Evolutionary conservation across 2,329 filamentous ascomycete genomes (phyloP).

Genomic region (Fusarium nematophilum): DNA sequence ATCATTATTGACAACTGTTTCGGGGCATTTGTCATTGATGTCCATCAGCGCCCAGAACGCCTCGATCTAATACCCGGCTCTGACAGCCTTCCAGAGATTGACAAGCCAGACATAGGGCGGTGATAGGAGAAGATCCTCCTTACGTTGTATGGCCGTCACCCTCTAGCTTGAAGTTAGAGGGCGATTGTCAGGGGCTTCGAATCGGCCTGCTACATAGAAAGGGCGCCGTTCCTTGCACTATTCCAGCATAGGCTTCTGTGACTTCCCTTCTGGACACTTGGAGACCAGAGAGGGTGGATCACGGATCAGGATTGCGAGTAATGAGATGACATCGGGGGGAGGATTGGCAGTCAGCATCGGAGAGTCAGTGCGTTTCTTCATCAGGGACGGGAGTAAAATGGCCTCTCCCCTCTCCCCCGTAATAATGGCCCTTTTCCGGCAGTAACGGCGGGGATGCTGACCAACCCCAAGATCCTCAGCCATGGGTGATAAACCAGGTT

Average conservation of each 20-base stretch:
- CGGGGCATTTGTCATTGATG: conserved; percentile 17
- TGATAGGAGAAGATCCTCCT: conserved; percentile 2
- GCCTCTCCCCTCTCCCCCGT: too few species aligned
- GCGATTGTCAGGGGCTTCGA: conserved; percentile 14
- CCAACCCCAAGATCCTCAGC: conserved; percentile 8
- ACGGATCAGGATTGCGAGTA: conserved; percentile 1
- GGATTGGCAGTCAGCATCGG: conserved; percentile 8
- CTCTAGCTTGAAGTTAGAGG: not conserved
- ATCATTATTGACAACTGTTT: conserved; percentile 20
- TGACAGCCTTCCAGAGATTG: not conserved
- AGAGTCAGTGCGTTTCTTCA: conserved; percentile 1
- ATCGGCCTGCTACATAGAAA: not conserved
- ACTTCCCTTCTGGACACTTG: conserved; percentile 15
- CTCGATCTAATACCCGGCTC: not conserved
- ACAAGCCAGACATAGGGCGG: not conserved
- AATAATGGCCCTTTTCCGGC: not conserved
- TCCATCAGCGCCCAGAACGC: too few species aligned
- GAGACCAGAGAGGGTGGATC: too few species aligned
- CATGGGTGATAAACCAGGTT: conserved; percentile 2
- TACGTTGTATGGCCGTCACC: not conserved
- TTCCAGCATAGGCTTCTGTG: conserved; percentile 7
- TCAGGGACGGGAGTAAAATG: too few species aligned
- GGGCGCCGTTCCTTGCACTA: conserved; percentile 25
- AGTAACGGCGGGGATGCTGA: conserved; percentile 1
- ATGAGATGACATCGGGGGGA: not conserved